Base-by-base conservation (phyloP, 768 basidiomycete genomes). In the Pisolithus albus region DNA sequence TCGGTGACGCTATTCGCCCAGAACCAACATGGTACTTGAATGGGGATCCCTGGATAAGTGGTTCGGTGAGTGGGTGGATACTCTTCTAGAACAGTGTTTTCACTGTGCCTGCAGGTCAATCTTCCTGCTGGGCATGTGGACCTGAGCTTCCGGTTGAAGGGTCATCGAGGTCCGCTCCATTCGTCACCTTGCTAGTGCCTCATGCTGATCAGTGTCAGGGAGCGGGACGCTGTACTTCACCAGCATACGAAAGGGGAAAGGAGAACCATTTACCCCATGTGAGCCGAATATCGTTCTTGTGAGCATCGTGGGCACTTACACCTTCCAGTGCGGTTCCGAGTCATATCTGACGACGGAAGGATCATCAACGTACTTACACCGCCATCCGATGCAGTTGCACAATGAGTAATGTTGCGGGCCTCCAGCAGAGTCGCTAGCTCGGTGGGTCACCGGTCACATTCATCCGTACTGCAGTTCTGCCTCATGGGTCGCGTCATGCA, bases 201-300 rank as follows among this genome's bases (percentile, higher is more conserved):
- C 11, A 30, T 26, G 18, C 24, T 15, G 11, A 16, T 45, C 8
- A 21, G 41, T 26, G 23, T 6, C 52, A 88, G 87, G 79, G 19
- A 74, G 81, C 18, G 88, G 88, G 6, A 91, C 86, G 16, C 64
- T 90, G 2, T 90, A 91, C 61, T 91, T 90, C 64, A 90, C 88
- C 2, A 89, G 86, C 63, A 84, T 91, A 51, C 77, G 88, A 40
- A 84, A 81, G 69, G 80, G 76, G 15, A 90, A 88, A 61, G 87
- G 86, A 8, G 69, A 77, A 38, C 78, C 77, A 1, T 90, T 86
- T 63, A 81, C 77, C 32, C 82, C 84, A 4, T 61, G 86, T 91
- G 64, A 55, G 46, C 50, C 21, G 5, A 36, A 18, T 30, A 5
- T 28, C 5, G 13, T 40, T 44, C 50, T 24, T 11, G 15, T 39